Evolutionary conservation across 805 yeast genomes (phyloP).

Genomic region (Hemisphaericaspora nanyangensis): DNA sequence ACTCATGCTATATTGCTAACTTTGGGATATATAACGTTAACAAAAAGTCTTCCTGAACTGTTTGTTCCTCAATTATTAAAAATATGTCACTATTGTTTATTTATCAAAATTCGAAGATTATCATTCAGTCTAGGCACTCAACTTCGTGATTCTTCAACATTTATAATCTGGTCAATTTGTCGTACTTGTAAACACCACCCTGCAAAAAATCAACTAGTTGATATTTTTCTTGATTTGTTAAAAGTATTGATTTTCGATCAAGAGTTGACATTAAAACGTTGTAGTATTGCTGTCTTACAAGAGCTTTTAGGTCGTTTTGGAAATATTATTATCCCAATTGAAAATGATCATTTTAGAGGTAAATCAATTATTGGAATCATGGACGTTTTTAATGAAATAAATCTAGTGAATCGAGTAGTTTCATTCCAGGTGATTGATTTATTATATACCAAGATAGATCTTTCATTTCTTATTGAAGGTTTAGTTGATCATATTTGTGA

Average conservation of each 20-base stretch:
- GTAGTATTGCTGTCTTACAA: slow-evolving; percentile 83
- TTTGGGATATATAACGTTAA: slow-evolving; percentile 42
- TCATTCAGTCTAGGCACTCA: slow-evolving; percentile 58
- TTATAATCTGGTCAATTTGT: slow-evolving; percentile 74
- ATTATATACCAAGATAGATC: slow-evolving; percentile 6
- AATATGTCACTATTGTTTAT: slow-evolving; percentile 44
- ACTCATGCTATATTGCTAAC: slow-evolving; percentile 60
- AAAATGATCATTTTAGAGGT: slow-evolving; percentile 18
- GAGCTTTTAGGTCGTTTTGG: slow-evolving; percentile 81
- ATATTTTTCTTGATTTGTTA: slow-evolving; percentile 37
- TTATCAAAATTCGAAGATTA: slow-evolving; percentile 53
- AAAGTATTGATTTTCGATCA: slow-evolving; percentile 61
- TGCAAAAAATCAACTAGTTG: slow-evolving; percentile 10
- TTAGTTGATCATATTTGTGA: slow-evolving; percentile 3
- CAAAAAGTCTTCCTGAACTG: slow-evolving; percentile 20
- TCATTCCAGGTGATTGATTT: slow-evolving; percentile 5
- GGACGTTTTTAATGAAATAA: slow-evolving; percentile 44
- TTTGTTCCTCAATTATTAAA: slow-evolving; percentile 23
- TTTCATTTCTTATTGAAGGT: slow-evolving; percentile 2
- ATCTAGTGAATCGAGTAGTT: background rate
- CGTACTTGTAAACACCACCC: slow-evolving; percentile 23
- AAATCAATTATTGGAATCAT: slow-evolving; percentile 46
- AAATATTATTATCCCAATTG: slow-evolving; percentile 24
- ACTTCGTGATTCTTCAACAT: slow-evolving; percentile 82
- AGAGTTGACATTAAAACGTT: slow-evolving; percentile 72